Base-by-base conservation (phyloP, 2,329 filamentous ascomycete genomes). In the Hypoxylon sp. region DNA sequence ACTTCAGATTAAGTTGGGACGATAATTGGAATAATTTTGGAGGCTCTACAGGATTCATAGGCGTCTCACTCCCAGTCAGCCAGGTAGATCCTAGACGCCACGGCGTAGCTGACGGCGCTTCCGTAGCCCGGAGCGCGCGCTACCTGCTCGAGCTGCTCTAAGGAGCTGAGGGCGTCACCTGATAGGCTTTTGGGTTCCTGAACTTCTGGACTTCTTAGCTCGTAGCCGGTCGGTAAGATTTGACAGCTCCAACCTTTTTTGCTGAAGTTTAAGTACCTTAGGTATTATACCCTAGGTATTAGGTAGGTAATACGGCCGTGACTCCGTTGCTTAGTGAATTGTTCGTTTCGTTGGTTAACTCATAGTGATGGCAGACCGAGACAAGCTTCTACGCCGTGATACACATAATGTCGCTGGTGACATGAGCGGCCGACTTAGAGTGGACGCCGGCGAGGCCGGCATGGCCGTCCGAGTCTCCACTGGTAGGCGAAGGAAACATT, bases 401-500 rank as follows among this genome's bases (percentile, higher is more conserved):
- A 24, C 13, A 3, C 26, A n/a, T n/a, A 13, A 24, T 42, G 38
- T 11, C 26, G 38, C 51, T 45, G 18, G 35, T 24, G 47, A 53
- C 58, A 49, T 50, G 52, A 38, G 52, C 56, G 42, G 45, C 59
- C 52, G 41, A 60, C n/a, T 60, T 60, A 48, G 56, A 18, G 55
- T 40, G 9, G n/a, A n/a, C n/a, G n/a, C n/a, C n/a, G n/a, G n/a
- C 45, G 4, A 51, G 42, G 18, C 67, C 67, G 68, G 68, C 48
- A 61, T 67, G 50, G 23, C 68, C 68, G 67, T 54, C 53, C 50
- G 55, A 59, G 47, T 51, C 35, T 50, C 62, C 48, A 49, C 1
- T 23, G 38, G 55, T 49, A 43, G 35, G 59, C 42, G 35, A n/a
- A 2, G 51, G 65, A 67, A 68, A 58, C 33, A 31, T 67, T 70